Conservation (phyloP, 495 filamentous ascomycete genomes). For the Parathielavia hyrcaniae region DNA sequence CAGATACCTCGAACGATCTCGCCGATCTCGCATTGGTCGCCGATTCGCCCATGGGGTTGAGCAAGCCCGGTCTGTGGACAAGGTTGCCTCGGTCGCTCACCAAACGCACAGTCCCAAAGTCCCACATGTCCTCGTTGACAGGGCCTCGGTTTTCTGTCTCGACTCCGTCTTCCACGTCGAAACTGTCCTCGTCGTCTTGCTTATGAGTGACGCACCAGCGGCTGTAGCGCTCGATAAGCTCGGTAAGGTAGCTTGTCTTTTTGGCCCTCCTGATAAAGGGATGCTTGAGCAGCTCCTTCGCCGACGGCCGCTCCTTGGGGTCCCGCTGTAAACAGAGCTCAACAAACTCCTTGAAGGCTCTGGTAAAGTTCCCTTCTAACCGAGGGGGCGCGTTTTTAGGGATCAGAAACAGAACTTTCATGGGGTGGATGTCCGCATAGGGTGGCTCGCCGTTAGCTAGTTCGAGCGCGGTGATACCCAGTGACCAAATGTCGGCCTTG, state of each 20-base stretch:
- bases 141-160: conserved; percentile 28
- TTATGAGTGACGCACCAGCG: conserved; percentile 73
- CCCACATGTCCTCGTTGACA: conserved; percentile 83
- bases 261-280: conserved; percentile 85
- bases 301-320: conserved; percentile 78
- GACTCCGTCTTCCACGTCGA: conserved; percentile 34
- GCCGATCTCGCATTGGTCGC: conserved; percentile 59
- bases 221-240: conserved; percentile 83
- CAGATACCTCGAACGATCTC: conserved; percentile 40
- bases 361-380: conserved; percentile 79
- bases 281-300: conserved; percentile 81
- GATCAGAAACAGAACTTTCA: conserved; percentile 97
- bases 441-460: conserved; percentile 89
- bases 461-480: conserved; percentile 96
- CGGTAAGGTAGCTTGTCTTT: conserved; percentile 82
- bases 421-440: conserved; percentile 94
- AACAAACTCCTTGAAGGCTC: conserved; percentile 90
- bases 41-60: conserved; percentile 67
- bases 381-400: conserved; percentile 86
- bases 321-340: conserved; percentile 81
- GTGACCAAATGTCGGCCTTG: conserved; percentile 98
- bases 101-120: conserved; percentile 86
- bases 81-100: conserved; percentile 51
- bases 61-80: conserved; percentile 40
- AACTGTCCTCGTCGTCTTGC: conserved; percentile 53